Evolutionary conservation across 768 basidiomycete genomes (phyloP).

Genomic region (Multifurca ochricompacta): DNA sequence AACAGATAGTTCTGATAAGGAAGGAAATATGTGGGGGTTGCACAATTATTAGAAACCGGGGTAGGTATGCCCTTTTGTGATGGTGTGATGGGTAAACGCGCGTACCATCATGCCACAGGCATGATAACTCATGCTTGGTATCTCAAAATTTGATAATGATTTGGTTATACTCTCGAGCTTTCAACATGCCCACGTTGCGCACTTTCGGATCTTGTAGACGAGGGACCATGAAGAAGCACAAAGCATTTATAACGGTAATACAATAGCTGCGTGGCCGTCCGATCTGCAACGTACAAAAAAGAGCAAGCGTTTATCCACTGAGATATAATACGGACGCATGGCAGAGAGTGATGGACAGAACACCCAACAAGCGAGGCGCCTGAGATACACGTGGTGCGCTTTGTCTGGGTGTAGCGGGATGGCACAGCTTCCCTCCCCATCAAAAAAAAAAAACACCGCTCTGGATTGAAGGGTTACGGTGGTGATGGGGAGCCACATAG

Average conservation of each 20-base stretch:
- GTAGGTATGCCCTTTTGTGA: background rate
- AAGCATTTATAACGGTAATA: constrained; percentile 1
- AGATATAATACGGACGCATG: background rate
- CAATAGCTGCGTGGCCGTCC: background rate
- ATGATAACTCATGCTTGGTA: no score
- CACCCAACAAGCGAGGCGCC: background rate
- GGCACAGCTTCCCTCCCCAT: no score
- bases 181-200: background rate
- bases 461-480: no score
- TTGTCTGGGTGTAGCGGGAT: no score
- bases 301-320: background rate
- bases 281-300: background rate
- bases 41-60: background rate
- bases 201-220: background rate
- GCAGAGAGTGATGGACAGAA: background rate
- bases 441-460: no score
- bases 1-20: background rate
- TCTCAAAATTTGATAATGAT: background rate
- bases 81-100: background rate
- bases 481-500: background rate
- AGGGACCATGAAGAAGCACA: background rate
- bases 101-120: background rate
- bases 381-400: background rate
- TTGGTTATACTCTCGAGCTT: background rate
- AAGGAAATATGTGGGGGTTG: background rate